Percentiles rank a stretch among this genome's conserved stretches.
Conservation (phyloP, 2,329 filamentous ascomycete genomes). For the Metarhizium guizhouense region DNA sequence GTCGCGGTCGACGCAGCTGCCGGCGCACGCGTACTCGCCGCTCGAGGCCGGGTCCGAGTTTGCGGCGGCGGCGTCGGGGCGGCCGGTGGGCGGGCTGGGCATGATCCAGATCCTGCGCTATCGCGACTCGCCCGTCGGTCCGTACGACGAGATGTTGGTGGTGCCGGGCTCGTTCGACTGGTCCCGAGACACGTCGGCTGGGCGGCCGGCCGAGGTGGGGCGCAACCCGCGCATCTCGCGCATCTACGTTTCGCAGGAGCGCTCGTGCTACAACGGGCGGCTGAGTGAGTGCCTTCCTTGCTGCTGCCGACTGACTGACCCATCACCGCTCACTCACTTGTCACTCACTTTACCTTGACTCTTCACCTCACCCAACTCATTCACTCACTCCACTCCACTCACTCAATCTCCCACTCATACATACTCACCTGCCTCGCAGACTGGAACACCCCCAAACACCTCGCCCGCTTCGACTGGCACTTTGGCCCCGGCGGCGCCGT, state of each 20-base stretch:
- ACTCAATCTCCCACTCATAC: too few relatives aligned
- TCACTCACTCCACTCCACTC: background rate
- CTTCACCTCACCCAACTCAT: too few relatives aligned
- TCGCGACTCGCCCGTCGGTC: constrained; percentile 38
- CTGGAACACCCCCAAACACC: constrained; percentile 48
- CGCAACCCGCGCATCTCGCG: constrained; percentile 31
- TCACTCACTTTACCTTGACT: background rate
- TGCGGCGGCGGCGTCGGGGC: constrained; percentile 18
- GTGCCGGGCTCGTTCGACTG: constrained; percentile 37
- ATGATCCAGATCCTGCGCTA: constrained; percentile 45
- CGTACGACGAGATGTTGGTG: constrained; percentile 44
- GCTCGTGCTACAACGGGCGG: constrained; percentile 43
- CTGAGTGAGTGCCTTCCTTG: constrained; percentile 27
- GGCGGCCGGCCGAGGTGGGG: constrained; percentile 20
- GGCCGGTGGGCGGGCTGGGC: constrained; percentile 33
- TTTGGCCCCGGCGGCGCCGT: constrained; percentile 25
- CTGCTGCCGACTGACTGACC: too few relatives aligned
- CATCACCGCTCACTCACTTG: too few relatives aligned
- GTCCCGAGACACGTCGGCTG: constrained; percentile 24
- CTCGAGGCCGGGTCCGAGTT: constrained; percentile 35
- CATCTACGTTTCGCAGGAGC: constrained; percentile 44
- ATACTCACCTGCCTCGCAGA: constrained; percentile 21
- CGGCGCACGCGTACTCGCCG: constrained; percentile 33
- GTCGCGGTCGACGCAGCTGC: constrained; percentile 23
- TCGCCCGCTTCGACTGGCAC: constrained; percentile 41